Base-by-base conservation (phyloP, 192 early-diverging fungal species). In the Thamnidium elegans region DNA sequence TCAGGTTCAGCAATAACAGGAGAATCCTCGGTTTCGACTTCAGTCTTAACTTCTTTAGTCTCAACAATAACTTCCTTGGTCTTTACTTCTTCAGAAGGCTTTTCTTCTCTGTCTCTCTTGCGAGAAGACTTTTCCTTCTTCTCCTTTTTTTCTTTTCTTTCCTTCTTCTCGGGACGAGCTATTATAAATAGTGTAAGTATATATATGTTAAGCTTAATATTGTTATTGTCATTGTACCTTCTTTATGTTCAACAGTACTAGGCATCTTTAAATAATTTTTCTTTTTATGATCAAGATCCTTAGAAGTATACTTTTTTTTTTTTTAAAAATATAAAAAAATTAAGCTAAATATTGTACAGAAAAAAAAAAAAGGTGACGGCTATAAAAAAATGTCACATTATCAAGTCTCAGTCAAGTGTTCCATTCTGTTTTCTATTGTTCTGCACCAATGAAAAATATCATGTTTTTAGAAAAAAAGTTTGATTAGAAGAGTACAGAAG, bases 21-120 rank as follows among this genome's bases (percentile, higher is more conserved):
- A 34, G 17, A 26, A 2, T 26, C 26, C 26, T 26, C 26, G 55
- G 20, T 0, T 11, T n/a, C 19, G 11, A n/a, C 7, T 4, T 17
- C 3, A 42, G 56, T 23, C 3, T 0, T 45, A 23, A 42, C 58
- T 10, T 43, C 21, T 20, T 19, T 21, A 23, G 11, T 14, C 51
- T 71, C 72, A 63, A 60, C 51, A 71, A 56, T 63, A 59, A 43
- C 36, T 20, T 59, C 42, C 39, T 58, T 58, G 17, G 32, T 39
- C 31, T 36, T 42, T 39, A 39, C 36, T 39, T 39, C 36, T 39
- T 39, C 36, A 39, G 36, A 9, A 39, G 36, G 1, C 23, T 44
- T 59, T 80, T 76, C 50, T 74, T 79, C 75, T 81, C 70, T 68
- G 59, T 80, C 20, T 36, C 58, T 50, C 45, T 68, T 62, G 19